Base-by-base conservation (phyloP, 2,329 filamentous ascomycete genomes). In the Chalaropsis ovoidea region DNA sequence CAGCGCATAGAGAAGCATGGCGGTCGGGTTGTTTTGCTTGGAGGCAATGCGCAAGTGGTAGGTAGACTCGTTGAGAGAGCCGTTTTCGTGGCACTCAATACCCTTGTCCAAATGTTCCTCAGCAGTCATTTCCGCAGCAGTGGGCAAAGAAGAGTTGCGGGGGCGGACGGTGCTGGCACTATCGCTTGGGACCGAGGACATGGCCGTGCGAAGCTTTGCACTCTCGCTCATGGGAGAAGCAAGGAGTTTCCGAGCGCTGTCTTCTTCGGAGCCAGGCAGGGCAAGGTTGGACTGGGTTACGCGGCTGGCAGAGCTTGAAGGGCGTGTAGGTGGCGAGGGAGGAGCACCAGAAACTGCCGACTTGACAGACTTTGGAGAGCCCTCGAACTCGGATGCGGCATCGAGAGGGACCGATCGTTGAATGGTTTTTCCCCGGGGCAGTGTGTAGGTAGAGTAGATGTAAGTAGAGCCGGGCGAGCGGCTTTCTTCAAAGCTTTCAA, bases 11-110 rank as follows among this genome's bases (percentile, higher is more conserved):
- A 97, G 80, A 13, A 99, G 83, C 94, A 99, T 99, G 24, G 88
- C 94, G 0, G 93, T 96, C 0, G 94, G 89, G 67, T 95, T 84
- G 60, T 90, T 89, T 66, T 89, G 86, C 70, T 86, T 86, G 0
- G 94, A 93, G 3, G 94, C 94, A 67, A 95, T 83, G 42, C 94
- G 88, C 56, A 99, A 81, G 73, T 99, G 94, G 73, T 97, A 99
- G 0, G 94, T 97, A 0, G 93, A 97, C 75, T 97, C 92, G 69
- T 92, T 91, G 39, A 96, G 78, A 11, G 89, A 87, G 19, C 93
- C 93, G 60, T 86, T 85, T 73, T 96, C 90, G 72, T 99, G 94
- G 67, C 90, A 87, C 68, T 90, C 86, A 66, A 99, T 94, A 8
- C 90, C 94, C 76, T 93, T 94, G 35, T 87, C 82, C 58, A 97